These are phyloP conservation scores for Colletotrichum neosansevieriae DNA, from an alignment of 2,329 filamentous ascomycete species.

Conservation along the genomic window DNA sequence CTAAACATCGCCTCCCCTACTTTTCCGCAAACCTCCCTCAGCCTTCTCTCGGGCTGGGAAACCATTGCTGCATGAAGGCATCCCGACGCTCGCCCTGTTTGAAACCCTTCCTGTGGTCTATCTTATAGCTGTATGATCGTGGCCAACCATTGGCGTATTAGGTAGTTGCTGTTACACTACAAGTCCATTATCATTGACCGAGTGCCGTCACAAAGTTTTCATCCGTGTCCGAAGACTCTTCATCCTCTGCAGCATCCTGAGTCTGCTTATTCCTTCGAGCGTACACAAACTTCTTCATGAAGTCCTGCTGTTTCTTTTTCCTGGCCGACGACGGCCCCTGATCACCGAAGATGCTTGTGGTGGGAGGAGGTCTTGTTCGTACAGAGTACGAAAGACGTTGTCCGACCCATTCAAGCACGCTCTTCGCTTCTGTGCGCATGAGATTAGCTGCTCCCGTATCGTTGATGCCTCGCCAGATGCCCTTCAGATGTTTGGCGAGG, in stretches of 20 bases:
- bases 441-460: conserved; percentile 81
- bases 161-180: conserved; percentile 39
- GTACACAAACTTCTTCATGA: conserved; percentile 61
- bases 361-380: conserved; percentile 70
- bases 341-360: conserved; percentile 63
- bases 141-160: conserved; percentile 40
- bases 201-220: conserved; percentile 38
- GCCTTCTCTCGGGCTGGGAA: conserved; percentile 24
- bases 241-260: conserved; percentile 19
- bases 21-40: conserved; percentile 11
- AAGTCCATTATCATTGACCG: conserved; percentile 31
- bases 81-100: conserved; percentile 30
- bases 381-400: conserved; percentile 79
- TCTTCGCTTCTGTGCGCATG: conserved; percentile 81
- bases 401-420: conserved; percentile 78
- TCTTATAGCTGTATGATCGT: conserved; percentile 43
- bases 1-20: conserved; percentile 59
- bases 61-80: conserved; percentile 33
- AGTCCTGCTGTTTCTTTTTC: conserved; percentile 55
- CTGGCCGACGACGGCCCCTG: conserved; percentile 51
- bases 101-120: conserved; percentile 41
- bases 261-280: conserved; percentile 44
- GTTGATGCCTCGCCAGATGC: conserved; percentile 72
- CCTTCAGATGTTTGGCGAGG: conserved; percentile 70
- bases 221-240: conserved; percentile 26